Evolutionary conservation across 805 yeast genomes (phyloP), one percentile per base, ranked within the genome.

Genomic region (Phaffomyces antillensis): DNA sequence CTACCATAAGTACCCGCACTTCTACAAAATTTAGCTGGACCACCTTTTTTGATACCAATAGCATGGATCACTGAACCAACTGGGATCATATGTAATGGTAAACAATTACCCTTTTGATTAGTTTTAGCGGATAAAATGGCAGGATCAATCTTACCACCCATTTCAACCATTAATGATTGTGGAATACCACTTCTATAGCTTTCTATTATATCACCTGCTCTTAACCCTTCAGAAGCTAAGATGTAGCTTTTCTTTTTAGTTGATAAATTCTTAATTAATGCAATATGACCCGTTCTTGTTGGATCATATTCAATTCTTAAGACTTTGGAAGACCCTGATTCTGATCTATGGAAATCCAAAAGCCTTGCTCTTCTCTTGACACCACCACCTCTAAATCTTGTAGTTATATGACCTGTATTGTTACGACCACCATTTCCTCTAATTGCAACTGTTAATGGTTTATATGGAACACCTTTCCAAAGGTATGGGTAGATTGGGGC

Each of bases 331-430:
- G 73, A 75, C 25, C 97, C 98, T 1, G 81, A 66, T 4, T 63
- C 74, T 35, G 63, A 57, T 59, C 99, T 77, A 55, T 72, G 68
- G 58, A 81, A 82, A 65, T 93, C 99, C 20, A 93, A 75, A 31
- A 86, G 63, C 57, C 99, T 78, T 35, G 86, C 74, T 65, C 99
- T 79, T 59, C 91, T 82, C 64, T 86, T 86, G 63, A 86, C 93
- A 32, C 98, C 98, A 58, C 99, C 99, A 63, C 98, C 99, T 64
- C 95, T 80, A 64, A 93, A 96, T 62, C 99, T 79, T 39, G 87
- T 84, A 5, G 96, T 88, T 57, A 93, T 87, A 54, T 77, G 76
- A 53, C 99, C 99, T 5, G 84, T 71, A 65, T 84, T 73, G 64
- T 91, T 90, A 70, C 99, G 82, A 52, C 99, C 99, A 43, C 95